A percentile compares a stretch with the other conserved stretches of the same genome.
These are phyloP conservation scores for Penicillium sp. DNA, from an alignment of 2,329 filamentous ascomycete genomes.

Conservation along the genomic window DNA sequence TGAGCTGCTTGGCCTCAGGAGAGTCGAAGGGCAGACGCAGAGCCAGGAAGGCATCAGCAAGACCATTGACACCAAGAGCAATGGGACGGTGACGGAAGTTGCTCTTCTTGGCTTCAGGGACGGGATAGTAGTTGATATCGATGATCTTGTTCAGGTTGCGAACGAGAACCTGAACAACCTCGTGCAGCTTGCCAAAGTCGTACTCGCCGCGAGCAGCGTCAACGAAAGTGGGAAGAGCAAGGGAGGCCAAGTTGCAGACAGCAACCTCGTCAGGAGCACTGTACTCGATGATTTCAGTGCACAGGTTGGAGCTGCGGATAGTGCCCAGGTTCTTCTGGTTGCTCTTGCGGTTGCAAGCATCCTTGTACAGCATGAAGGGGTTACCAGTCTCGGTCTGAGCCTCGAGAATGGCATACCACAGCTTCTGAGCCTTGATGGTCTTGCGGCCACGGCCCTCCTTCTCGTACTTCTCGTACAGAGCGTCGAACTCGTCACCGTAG, in stretches of 20 bases:
- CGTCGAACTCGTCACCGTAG: constrained; percentile 96
- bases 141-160: constrained; percentile 98
- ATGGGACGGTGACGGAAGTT: constrained; percentile 97
- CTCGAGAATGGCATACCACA: constrained; percentile 98
- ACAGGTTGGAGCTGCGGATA: constrained; percentile 97
- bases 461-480: constrained; percentile 88
- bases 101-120: constrained; percentile 86
- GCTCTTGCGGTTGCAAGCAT: constrained; percentile 96
- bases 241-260: constrained; percentile 94
- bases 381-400: constrained; percentile 98
- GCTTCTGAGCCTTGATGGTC: constrained; percentile 95
- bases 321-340: constrained; percentile 99
- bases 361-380: constrained; percentile 99
- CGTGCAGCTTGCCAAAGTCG: constrained; percentile 95
- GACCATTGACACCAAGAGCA: constrained; percentile 93
- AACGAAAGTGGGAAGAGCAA: constrained; percentile 87
- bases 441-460: constrained; percentile 79
- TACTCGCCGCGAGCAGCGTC: constrained; percentile 81
- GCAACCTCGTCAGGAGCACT: constrained; percentile 96
- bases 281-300: constrained; percentile 98
- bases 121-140: constrained; percentile 98
- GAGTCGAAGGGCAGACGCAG: constrained; percentile 97
- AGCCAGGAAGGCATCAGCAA: constrained; percentile 96
- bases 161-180: constrained; percentile 87
- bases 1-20: constrained; percentile 85